Percentiles rank a stretch among this genome's conserved stretches.
phyloP scores from a whole-genome alignment of 2,329 filamentous ascomycete genomes.

The Claviceps maximensis region DNA sequence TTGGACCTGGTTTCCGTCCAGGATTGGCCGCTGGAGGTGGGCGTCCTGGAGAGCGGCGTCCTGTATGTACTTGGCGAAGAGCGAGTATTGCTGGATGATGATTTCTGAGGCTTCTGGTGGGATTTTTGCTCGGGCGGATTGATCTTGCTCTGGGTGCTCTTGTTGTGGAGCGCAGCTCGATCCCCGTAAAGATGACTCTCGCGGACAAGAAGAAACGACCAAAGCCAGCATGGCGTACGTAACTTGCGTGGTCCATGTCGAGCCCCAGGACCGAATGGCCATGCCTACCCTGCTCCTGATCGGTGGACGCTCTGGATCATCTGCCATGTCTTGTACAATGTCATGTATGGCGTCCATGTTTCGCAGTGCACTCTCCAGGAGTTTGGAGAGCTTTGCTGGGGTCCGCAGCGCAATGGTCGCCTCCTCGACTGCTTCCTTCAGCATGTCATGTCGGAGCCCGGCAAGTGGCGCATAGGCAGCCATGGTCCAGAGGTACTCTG shows the following conservation, averaged over 20 bases:
- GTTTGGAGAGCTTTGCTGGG: constrained; percentile 4
- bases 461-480: constrained; percentile 8
- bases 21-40: constrained; percentile 2
- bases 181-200: background rate
- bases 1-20: constrained; percentile 8
- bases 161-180: no score
- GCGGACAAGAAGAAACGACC: background rate
- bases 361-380: constrained; percentile 5
- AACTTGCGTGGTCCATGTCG: constrained; percentile 8
- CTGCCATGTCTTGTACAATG: background rate
- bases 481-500: constrained; percentile 8
- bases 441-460: constrained; percentile 3
- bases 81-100: background rate
- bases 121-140: background rate
- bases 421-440: constrained; percentile 6
- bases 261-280: constrained; percentile 10
- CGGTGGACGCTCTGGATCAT: background rate
- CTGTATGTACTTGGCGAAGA: constrained; percentile 7
- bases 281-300: constrained; percentile 7
- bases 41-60: constrained; percentile 4
- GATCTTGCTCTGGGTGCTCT: background rate
- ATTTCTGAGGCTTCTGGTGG: background rate
- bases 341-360: constrained; percentile 6
- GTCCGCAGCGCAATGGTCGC: constrained; percentile 5
- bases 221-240: constrained; percentile 5